Evolutionary conservation across 305 asterid species (phyloP).

Genomic region (Caryopteris hybrid): DNA sequence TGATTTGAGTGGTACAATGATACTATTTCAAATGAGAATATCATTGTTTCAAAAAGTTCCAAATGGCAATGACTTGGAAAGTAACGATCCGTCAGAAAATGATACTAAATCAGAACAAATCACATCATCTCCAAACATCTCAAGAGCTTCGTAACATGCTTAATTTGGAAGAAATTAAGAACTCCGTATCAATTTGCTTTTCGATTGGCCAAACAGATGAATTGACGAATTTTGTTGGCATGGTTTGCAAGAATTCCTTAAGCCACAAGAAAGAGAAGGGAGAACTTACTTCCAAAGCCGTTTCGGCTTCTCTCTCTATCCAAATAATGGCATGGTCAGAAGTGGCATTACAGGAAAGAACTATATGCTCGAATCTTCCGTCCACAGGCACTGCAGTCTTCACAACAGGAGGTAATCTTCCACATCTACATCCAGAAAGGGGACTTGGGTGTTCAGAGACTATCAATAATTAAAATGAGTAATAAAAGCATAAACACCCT

Average conservation of each 20-base stretch:
- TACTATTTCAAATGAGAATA: neutral
- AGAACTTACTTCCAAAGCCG: conserved; percentile 66
- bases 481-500: neutral
- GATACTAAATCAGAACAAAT: neutral
- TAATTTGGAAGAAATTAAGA: too few relatives aligned
- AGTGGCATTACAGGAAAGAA: conserved; percentile 82
- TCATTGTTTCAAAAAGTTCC: neutral
- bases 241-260: neutral
- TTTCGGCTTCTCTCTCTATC: conserved; percentile 70
- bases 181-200: too few relatives aligned
- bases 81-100: neutral
- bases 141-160: neutral
- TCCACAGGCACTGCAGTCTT: conserved; percentile 93
- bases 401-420: conserved; percentile 75
- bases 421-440: conserved; percentile 44
- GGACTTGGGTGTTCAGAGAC: neutral
- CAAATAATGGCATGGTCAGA: conserved; percentile 85
- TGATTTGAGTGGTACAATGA: too few relatives aligned
- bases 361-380: conserved; percentile 92
- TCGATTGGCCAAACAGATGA: neutral
- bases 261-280: neutral
- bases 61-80: too few relatives aligned
- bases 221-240: neutral
- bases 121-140: neutral
- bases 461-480: neutral